These are phyloP conservation scores for Leccinellum luteum DNA, from an alignment of 768 basidiomycete species.

Conservation along the genomic window DNA sequence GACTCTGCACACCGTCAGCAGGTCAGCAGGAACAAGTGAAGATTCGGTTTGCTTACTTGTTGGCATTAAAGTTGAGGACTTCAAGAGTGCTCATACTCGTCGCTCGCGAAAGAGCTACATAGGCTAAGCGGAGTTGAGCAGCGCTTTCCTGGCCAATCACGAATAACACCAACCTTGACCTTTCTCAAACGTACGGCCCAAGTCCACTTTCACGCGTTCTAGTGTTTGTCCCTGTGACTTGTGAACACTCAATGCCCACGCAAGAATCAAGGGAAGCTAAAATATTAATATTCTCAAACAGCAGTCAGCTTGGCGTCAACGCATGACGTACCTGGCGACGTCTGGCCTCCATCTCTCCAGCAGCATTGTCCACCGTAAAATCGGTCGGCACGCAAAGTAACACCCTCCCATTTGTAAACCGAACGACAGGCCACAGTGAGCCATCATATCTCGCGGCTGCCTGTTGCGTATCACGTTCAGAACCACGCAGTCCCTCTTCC, in stretches of 20 bases:
- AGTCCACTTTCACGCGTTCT: conserved; percentile 77
- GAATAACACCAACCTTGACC: conserved; percentile 56
- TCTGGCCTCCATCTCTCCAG: conserved; percentile 55
- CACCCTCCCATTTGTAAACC: conserved; percentile 48
- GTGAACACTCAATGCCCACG: conserved; percentile 87
- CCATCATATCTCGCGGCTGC: conserved; percentile 19
- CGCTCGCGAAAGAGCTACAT: conserved; percentile 73
- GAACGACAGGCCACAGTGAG: conserved; percentile 58
- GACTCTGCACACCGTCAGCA: conserved; percentile 41
- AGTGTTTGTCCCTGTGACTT: conserved; percentile 91
- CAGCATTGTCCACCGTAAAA: conserved; percentile 63
- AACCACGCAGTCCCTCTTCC: conserved; percentile 32
- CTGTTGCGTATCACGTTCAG: conserved; percentile 22
- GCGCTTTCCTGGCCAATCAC: not conserved
- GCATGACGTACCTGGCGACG: conserved; percentile 49
- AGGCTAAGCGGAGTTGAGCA: conserved; percentile 39
- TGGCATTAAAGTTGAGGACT: conserved; percentile 58
- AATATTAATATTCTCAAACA: conserved; percentile 28
- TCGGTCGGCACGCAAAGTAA: conserved; percentile 52
- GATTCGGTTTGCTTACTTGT: conserved; percentile 43
- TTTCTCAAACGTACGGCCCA: conserved; percentile 73
- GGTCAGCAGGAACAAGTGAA: not conserved
- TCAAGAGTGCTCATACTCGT: conserved; percentile 64
- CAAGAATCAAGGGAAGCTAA: conserved; percentile 61
- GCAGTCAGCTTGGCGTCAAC: not conserved